A percentile compares a stretch with the other conserved stretches of the same genome.
These are phyloP conservation scores for Pneumocystis sp. DNA, from an alignment of 1,139 yeast genomes.

Conservation along the genomic window DNA sequence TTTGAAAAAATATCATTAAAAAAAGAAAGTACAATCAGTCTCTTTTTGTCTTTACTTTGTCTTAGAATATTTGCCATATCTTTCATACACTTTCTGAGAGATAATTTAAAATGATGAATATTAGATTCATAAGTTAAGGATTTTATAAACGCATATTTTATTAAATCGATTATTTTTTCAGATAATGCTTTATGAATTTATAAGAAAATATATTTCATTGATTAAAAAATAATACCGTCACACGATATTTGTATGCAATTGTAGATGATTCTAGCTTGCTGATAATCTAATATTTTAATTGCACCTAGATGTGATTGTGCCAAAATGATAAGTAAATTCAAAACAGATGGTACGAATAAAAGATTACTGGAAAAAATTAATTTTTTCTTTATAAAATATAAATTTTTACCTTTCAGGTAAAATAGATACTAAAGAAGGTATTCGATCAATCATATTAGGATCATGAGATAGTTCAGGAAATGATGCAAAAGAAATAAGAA, in stretches of 20 bases:
- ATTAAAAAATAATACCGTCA: background rate
- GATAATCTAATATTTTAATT: background rate
- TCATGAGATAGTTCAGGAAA: conserved; percentile 1
- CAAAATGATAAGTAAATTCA: background rate
- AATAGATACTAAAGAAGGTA: conserved; percentile 1
- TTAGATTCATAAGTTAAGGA: background rate
- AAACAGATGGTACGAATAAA: background rate
- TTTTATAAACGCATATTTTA: background rate
- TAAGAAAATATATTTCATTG: background rate
- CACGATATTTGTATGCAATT: background rate
- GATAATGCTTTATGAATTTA: background rate
- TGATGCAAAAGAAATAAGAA: conserved; percentile 5
- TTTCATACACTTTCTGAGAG: background rate
- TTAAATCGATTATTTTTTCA: background rate
- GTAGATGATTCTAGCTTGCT: background rate
- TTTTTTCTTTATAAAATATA: background rate
- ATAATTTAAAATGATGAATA: background rate
- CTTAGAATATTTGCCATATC: background rate
- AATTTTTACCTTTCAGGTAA: background rate
- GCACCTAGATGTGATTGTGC: background rate
- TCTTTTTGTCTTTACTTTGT: background rate
- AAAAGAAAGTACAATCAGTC: background rate
- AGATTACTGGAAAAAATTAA: background rate
- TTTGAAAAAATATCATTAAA: background rate
- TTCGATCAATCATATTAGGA: conserved; percentile 1